Conservation (phyloP, 768 basidiomycete genomes). For the Rhodotorula sphaerocarpa region DNA sequence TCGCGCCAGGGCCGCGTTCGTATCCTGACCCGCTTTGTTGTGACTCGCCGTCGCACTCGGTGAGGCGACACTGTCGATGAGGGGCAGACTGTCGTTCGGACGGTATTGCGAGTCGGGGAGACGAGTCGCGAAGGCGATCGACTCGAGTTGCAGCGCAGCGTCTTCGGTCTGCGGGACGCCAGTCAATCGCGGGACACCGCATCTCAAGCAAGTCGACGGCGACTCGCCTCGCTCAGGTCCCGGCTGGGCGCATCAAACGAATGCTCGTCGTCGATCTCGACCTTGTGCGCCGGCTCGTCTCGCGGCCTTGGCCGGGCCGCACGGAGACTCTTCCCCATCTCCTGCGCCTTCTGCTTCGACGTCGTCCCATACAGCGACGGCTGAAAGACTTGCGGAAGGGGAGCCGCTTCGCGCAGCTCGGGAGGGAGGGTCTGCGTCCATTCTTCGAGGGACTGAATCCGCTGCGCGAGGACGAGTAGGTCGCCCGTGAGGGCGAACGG, state of each 20-base stretch:
- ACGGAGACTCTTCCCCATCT: background rate
- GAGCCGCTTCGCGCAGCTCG: background rate
- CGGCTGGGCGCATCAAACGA: background rate
- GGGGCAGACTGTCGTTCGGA: constrained; percentile 19
- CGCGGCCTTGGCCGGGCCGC: background rate
- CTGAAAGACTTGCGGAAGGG: background rate
- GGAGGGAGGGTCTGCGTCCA: constrained; percentile 19
- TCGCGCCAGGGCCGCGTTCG: background rate
- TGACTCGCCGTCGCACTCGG: background rate
- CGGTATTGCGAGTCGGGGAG: constrained; percentile 9
- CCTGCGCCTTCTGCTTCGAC: constrained; percentile 6
- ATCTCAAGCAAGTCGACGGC: background rate
- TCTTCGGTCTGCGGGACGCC: constrained; percentile 18
- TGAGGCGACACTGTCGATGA: constrained; percentile 23
- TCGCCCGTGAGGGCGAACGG: constrained; percentile 30
- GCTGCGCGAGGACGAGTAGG: constrained; percentile 15
- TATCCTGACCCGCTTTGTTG: background rate
- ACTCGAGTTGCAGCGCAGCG: constrained; percentile 28
- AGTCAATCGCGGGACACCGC: background rate
- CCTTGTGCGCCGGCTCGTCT: background rate
- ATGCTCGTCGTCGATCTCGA: background rate
- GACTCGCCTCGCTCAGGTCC: background rate
- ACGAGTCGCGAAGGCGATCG: constrained; percentile 18
- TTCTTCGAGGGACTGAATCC: constrained; percentile 26
- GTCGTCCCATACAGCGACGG: constrained; percentile 1